Base-by-base conservation (phyloP, 306 rosid species). In the Begonia loranthoides region DNA sequence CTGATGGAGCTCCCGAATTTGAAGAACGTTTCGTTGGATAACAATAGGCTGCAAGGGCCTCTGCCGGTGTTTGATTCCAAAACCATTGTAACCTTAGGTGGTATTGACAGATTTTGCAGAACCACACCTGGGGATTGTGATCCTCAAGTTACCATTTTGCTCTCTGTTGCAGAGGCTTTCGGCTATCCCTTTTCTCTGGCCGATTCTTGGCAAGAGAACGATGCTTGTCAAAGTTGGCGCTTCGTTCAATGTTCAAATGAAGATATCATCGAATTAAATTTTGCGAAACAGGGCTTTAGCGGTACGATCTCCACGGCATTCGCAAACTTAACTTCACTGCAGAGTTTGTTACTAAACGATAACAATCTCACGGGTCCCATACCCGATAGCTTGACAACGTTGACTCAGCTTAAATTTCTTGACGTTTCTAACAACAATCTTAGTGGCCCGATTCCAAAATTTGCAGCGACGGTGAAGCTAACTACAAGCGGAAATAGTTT, bases 301-400 rank as follows among this genome's bases (percentile, higher is more conserved):
- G 96, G 94, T 45, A 76, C 67, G 4, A 79, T 84, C 15, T 87
- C 94, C 0, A 76, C 96, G 0, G 80, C 83, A 1, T 79, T 81
- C 63, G 75, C 78, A 0, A 76, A 79, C 12, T 61, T 84, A 46
- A 79, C 78, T 2, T 69, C 73, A 36, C 59, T 87, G 66, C 70
- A 52, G 55, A 75, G 2, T 52, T 57, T 87, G 78, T 24, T 38
- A 45, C 51, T 84, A 60, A 66, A 8, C 16, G 55, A 55, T 11
- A 87, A 81, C 55, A 58, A 60, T 53, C 70, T 87, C 69, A 58
- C 47, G 0, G 94, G 96, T 4, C 15, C 79, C 10, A 83, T 87
- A 39, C 94, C 94, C 0, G 46, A 6, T 2, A 56, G 41, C 10
- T 68, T 87, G 67, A 48, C 73, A 13, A 34, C 19, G 38, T 70